These are phyloP conservation scores for Citeromyces hawaiiensis DNA, from an alignment of 1,139 yeast species.

Conservation along the genomic window DNA sequence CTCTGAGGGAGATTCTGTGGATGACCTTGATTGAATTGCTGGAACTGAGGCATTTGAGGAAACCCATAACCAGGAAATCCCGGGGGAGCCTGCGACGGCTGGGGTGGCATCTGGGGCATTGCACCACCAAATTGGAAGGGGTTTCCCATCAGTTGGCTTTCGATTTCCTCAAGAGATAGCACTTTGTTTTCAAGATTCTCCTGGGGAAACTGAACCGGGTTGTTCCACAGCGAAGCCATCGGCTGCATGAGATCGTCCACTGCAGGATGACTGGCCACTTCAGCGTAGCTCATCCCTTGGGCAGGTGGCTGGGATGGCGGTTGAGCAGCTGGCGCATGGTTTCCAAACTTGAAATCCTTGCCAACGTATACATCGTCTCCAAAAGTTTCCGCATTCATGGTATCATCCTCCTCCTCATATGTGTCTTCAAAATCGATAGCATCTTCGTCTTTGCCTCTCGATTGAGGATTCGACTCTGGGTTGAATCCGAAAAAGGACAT, in stretches of 20 bases:
- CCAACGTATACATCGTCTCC: slow-evolving; percentile 48
- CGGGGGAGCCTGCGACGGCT: slow-evolving; percentile 10
- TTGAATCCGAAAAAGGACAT: background rate
- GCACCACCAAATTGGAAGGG: slow-evolving; percentile 3
- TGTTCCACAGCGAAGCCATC: slow-evolving; percentile 51
- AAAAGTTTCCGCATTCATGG: slow-evolving; percentile 78
- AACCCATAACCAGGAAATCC: slow-evolving; percentile 1
- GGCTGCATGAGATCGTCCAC: slow-evolving; percentile 39
- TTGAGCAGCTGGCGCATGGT: slow-evolving; percentile 15
- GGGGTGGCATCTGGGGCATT: slow-evolving; percentile 3
- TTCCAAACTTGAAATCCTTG: slow-evolving; percentile 64
- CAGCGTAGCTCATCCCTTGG: slow-evolving; percentile 42
- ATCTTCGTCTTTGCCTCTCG: background rate
- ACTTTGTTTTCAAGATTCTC: slow-evolving; percentile 18
- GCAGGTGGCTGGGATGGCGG: slow-evolving; percentile 5
- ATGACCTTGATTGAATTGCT: too few relatives aligned
- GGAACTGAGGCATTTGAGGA: slow-evolving; percentile 5
- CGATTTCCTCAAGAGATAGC: slow-evolving; percentile 63
- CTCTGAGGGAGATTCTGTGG: slow-evolving; percentile 15
- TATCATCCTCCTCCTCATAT: slow-evolving; percentile 53
- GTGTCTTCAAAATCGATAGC: background rate
- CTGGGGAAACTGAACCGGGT: slow-evolving; percentile 14
- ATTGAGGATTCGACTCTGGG: background rate
- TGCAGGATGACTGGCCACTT: slow-evolving; percentile 26
- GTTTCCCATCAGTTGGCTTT: slow-evolving; percentile 47